Evolutionary conservation across 768 basidiomycete species (phyloP), one percentile per base, ranked within the genome.

Genomic region (Pleurotus pulmonarius): DNA sequence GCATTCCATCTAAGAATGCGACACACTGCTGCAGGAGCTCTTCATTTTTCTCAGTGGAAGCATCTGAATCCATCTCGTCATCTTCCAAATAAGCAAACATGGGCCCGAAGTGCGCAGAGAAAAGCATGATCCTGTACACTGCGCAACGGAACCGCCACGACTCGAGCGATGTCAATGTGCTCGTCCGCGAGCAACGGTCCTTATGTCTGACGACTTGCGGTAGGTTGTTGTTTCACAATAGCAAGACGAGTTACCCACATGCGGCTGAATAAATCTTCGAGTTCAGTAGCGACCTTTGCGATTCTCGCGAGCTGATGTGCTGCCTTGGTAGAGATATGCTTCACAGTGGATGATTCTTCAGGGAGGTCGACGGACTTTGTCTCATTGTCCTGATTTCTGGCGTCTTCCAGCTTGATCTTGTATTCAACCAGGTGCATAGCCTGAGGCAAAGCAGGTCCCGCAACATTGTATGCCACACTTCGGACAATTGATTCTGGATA

Each of bases 91-190:
- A 46, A 45, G 26, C 13, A n/a, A 44, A 22, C 40, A 45, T 46
- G 1, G 29, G 18, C 13, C 55, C 25, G 44, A 63, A 61, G 13
- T 56, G 18, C 3, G 45, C 51, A 43, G 58, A 55, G 39, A 60
- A 60, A 22, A 60, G 59, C 59, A 64, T 61, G 41, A 63, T 55
- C 8, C 62, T 59, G 56, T 64, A 63, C 9, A 60, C 38, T 1
- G 65, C 65, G n/a, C 61, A 58, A n/a, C 57, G 61, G 37, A 68
- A 68, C 34, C 61, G 60, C 54, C 55, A 57, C 2, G 67, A 68
- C 46, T 68, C 67, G 12, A 48, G 44, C 1, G 60, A 22, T n/a
- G 61, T 63, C 15, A 68, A 60, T 9, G 39, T 41, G 57, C 61
- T 66, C 1, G 46, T 60, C 16, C 44, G 44, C 16, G 64, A 60